Conservation (phyloP, 371 early-diverging fungal genomes). For the Massospora cicadina region DNA sequence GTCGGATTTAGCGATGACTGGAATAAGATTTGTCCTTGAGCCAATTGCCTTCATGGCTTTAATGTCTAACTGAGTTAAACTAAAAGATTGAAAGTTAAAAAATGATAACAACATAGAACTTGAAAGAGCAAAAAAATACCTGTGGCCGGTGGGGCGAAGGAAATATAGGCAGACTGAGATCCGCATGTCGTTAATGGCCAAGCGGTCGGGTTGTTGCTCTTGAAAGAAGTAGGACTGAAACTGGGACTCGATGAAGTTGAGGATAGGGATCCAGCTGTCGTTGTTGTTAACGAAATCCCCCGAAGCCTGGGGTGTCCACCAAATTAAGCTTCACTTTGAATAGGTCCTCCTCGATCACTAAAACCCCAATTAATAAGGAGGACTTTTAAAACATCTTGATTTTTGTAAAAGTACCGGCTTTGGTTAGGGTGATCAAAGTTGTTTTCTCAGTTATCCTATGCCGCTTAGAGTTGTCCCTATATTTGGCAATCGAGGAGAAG, state of each 20-base stretch:
- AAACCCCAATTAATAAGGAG: neutral
- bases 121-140: too few relatives aligned
- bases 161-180: conserved; percentile 79
- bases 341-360: conserved; percentile 88
- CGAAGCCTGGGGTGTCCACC: conserved; percentile 76
- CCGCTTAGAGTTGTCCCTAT: conserved; percentile 64
- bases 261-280: conserved; percentile 88
- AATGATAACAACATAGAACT: neutral
- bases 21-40: conserved; percentile 73
- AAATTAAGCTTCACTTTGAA: conserved; percentile 84
- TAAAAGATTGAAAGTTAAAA: conserved; percentile 9
- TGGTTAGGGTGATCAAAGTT: conserved; percentile 84
- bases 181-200: conserved; percentile 71
- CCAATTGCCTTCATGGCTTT: conserved; percentile 76
- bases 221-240: conserved; percentile 82
- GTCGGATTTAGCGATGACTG: conserved; percentile 89
- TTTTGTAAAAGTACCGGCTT: conserved; percentile 51
- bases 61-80: conserved; percentile 65
- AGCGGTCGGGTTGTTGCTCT: conserved; percentile 55
- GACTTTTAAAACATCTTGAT: too few relatives aligned
- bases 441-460: conserved; percentile 72
- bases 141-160: conserved; percentile 79
- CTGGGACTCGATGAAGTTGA: conserved; percentile 91
- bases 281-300: conserved; percentile 81
- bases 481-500: conserved; percentile 66